A percentile compares a stretch with the other conserved stretches of the same genome.
These are phyloP conservation scores for Trichoderma arundinaceum DNA, from an alignment of 2,329 filamentous ascomycete genomes.

Conservation along the genomic window DNA sequence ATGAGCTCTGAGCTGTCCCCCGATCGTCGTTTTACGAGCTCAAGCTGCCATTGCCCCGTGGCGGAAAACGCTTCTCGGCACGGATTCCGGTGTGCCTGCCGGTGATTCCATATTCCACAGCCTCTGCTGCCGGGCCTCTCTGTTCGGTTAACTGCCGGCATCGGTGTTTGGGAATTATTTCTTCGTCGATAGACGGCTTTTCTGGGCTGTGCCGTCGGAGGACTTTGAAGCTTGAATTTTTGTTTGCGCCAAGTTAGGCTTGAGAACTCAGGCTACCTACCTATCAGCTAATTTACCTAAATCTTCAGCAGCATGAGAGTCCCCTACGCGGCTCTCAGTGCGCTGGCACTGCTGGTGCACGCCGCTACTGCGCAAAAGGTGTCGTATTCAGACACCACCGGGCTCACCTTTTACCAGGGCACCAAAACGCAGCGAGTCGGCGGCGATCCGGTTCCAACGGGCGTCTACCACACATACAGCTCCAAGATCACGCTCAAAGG, in stretches of 20 bases:
- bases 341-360: conserved; percentile 37
- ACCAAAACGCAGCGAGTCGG: conserved; percentile 48
- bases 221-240: not conserved
- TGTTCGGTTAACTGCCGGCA: not conserved
- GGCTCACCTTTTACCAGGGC: conserved; percentile 47
- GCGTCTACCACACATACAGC: conserved; percentile 52
- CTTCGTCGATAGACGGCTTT: not conserved
- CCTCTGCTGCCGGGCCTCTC: not conserved
- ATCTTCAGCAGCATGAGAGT: conserved; percentile 16
- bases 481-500: conserved; percentile 51
- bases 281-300: not conserved
- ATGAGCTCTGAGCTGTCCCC: conserved; percentile 23
- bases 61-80: conserved; percentile 22
- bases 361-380: conserved; percentile 40
- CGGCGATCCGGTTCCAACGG: conserved; percentile 48
- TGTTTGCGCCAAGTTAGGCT: not conserved
- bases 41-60: conserved; percentile 10
- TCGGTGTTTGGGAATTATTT: not conserved
- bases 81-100: conserved; percentile 2
- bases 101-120: not conserved
- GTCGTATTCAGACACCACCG: conserved; percentile 42
- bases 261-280: not conserved
- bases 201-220: not conserved
- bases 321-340: conserved; percentile 34
- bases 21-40: conserved; percentile 12